Evolutionary conservation across 164 flowering plant genomes (phyloP).

Genomic region (Stephania japonica): DNA sequence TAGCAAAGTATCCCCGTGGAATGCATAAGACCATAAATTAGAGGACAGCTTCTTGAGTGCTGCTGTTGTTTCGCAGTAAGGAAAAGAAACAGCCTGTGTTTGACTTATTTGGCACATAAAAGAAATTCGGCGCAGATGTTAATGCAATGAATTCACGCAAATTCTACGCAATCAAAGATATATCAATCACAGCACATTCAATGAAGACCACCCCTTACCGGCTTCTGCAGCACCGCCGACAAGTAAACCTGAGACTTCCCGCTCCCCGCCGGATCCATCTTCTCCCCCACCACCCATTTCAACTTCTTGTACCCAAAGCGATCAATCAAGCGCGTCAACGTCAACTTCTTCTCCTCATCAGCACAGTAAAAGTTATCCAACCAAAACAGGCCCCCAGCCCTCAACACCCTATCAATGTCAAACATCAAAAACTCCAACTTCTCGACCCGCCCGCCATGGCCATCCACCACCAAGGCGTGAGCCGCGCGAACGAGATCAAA

Average conservation of each 20-base stretch:
- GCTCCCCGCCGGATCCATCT: conserved; percentile 37
- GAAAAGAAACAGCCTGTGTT: conserved; percentile 17
- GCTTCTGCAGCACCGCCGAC: conserved; percentile 93
- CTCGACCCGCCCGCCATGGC: conserved; percentile 55
- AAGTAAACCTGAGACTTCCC: conserved; percentile 70
- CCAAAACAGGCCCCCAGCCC: conserved; percentile 93
- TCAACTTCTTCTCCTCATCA: conserved; percentile 64
- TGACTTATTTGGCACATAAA: conserved; percentile 28
- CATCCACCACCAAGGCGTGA: conserved; percentile 54
- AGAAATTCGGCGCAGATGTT: conserved; percentile 20
- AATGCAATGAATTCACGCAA: conserved; percentile 21
- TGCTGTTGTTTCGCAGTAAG: conserved; percentile 25
- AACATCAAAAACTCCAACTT: conserved; percentile 94
- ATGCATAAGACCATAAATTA: conserved; percentile 2
- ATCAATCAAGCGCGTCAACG: conserved; percentile 69
- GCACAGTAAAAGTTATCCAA: conserved; percentile 75
- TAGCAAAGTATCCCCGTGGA: background rate
- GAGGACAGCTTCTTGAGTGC: conserved; percentile 7
- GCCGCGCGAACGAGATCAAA: conserved; percentile 75
- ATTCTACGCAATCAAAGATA: conserved; percentile 16
- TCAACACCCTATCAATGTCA: conserved; percentile 75
- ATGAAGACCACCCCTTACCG: conserved; percentile 55
- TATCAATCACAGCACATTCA: conserved; percentile 1
- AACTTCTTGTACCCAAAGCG: conserved; percentile 85
- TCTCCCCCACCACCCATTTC: conserved; percentile 95